Conservation (phyloP, 2,329 filamentous ascomycete genomes). For the Diplocarpon rosae region DNA sequence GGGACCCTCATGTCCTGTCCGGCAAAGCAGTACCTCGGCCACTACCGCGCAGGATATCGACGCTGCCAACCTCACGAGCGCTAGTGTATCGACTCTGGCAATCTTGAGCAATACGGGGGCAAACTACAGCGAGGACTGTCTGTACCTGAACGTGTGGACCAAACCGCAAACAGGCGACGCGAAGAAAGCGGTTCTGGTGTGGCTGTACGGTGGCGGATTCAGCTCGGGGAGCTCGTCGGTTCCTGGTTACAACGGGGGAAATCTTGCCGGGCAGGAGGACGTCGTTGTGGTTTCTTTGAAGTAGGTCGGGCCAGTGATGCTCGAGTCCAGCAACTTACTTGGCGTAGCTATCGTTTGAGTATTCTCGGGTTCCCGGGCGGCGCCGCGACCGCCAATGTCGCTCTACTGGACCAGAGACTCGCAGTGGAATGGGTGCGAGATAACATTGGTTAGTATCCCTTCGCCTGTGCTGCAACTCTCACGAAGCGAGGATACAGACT, state of each 20-base stretch:
- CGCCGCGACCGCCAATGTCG: slow-evolving; percentile 23
- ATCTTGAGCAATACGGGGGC: not conserved
- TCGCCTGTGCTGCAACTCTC: too few relatives aligned
- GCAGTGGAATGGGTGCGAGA: slow-evolving; percentile 46
- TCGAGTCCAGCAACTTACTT: not conserved
- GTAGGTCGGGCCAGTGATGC: slow-evolving; percentile 21
- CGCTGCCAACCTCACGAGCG: not conserved
- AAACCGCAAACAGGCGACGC: slow-evolving; percentile 20
- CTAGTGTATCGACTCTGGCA: slow-evolving; percentile 4
- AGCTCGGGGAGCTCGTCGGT: slow-evolving; percentile 29
- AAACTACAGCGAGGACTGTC: slow-evolving; percentile 26
- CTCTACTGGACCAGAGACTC: slow-evolving; percentile 47
- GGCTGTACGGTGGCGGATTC: slow-evolving; percentile 34
- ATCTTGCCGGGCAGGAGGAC: slow-evolving; percentile 32
- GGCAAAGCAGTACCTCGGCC: not conserved
- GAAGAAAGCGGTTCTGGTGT: slow-evolving; percentile 34
- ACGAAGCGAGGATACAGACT: too few relatives aligned
- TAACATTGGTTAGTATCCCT: slow-evolving; percentile 35
- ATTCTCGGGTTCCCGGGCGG: slow-evolving; percentile 12
- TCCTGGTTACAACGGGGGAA: slow-evolving; percentile 32
- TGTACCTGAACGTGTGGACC: slow-evolving; percentile 30
- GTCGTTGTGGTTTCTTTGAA: slow-evolving; percentile 35
- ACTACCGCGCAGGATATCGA: not conserved
- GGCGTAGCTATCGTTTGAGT: slow-evolving; percentile 32
- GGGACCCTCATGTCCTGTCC: slow-evolving; percentile 8